These are phyloP conservation scores for Viola odorata DNA, from an alignment of 345 rosid genomes.

Conservation along the genomic window DNA sequence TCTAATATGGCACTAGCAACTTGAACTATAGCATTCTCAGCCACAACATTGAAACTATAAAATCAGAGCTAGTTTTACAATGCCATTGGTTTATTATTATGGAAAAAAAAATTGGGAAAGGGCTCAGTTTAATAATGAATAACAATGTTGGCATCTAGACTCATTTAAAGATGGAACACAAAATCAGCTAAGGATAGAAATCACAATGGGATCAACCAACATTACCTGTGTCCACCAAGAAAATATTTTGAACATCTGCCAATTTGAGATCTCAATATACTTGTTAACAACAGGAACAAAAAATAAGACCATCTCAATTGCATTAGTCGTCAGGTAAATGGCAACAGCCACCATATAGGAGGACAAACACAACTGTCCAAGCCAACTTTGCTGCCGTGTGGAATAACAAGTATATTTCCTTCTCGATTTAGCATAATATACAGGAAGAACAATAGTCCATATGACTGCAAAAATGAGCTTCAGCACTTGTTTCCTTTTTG, in stretches of 20 bases:
- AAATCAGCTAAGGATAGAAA: background rate
- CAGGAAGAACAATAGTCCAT: slow-evolving; percentile 86
- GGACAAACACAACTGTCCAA: slow-evolving; percentile 72
- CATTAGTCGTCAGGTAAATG: slow-evolving; percentile 60
- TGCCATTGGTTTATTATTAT: background rate
- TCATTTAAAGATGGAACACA: background rate
- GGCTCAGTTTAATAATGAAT: too few species aligned
- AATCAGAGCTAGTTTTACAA: background rate
- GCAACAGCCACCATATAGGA: slow-evolving; percentile 79
- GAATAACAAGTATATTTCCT: slow-evolving; percentile 79
- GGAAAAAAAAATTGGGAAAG: too few species aligned
- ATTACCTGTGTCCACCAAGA: slow-evolving; percentile 88
- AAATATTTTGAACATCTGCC: slow-evolving; percentile 43
- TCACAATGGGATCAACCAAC: background rate
- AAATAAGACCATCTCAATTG: slow-evolving; percentile 72
- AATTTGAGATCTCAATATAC: slow-evolving; percentile 76
- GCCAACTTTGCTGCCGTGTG: slow-evolving; percentile 57
- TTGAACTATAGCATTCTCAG: background rate
- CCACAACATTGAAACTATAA: background rate
- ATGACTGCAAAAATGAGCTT: slow-evolving; percentile 62
- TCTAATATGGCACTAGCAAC: background rate
- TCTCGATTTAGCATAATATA: slow-evolving; percentile 60
- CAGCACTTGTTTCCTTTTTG: slow-evolving; percentile 56
- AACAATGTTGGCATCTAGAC: too few species aligned
- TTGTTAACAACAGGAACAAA: slow-evolving; percentile 77